Percentiles rank a stretch among this genome's conserved stretches.
Evolutionary conservation across 2,329 filamentous ascomycete genomes (phyloP).

Genomic region (Microcyclospora tardicrescens): DNA sequence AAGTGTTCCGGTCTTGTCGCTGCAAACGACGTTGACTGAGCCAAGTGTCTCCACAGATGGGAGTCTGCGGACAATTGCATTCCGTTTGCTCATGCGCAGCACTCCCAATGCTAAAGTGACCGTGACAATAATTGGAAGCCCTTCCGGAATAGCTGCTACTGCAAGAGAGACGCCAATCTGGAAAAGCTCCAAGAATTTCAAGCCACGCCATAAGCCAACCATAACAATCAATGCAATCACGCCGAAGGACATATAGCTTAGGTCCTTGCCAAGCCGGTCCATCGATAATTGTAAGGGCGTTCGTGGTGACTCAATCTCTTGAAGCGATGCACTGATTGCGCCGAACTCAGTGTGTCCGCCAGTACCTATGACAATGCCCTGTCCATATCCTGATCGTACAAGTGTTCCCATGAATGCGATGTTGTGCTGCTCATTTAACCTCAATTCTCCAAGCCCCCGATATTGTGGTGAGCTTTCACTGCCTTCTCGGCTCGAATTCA

Average conservation of each 20-base stretch:
- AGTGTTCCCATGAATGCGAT: slow-evolving; percentile 98
- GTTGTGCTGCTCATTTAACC: slow-evolving; percentile 66
- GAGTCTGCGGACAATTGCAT: slow-evolving; percentile 88
- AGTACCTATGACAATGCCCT: slow-evolving; percentile 94
- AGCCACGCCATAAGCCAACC: slow-evolving; percentile 80
- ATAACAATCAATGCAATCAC: slow-evolving; percentile 90
- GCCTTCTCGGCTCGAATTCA: slow-evolving; percentile 7
- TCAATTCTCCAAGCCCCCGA: slow-evolving; percentile 44
- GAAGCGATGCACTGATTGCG: slow-evolving; percentile 85
- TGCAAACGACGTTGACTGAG: slow-evolving; percentile 99
- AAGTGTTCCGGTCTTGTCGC: slow-evolving; percentile 92
- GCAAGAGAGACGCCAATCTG: slow-evolving; percentile 94
- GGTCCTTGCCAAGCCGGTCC: slow-evolving; percentile 90
- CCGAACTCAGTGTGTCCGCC: slow-evolving; percentile 91
- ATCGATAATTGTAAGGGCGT: slow-evolving; percentile 92
- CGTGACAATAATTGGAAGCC: slow-evolving; percentile 93
- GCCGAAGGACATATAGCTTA: slow-evolving; percentile 92
- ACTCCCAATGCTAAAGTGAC: slow-evolving; percentile 92
- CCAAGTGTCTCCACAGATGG: slow-evolving; percentile 95
- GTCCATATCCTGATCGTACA: slow-evolving; percentile 86
- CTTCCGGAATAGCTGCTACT: slow-evolving; percentile 91
- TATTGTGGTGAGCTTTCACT: slow-evolving; percentile 3
- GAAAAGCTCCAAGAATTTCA: slow-evolving; percentile 84
- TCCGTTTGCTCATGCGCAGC: slow-evolving; percentile 85
- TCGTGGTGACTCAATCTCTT: slow-evolving; percentile 86